A percentile compares a stretch with the other conserved stretches of the same genome.
Evolutionary conservation across 2,329 filamentous ascomycete species (phyloP).

Genomic region (Fusarium sp.): DNA sequence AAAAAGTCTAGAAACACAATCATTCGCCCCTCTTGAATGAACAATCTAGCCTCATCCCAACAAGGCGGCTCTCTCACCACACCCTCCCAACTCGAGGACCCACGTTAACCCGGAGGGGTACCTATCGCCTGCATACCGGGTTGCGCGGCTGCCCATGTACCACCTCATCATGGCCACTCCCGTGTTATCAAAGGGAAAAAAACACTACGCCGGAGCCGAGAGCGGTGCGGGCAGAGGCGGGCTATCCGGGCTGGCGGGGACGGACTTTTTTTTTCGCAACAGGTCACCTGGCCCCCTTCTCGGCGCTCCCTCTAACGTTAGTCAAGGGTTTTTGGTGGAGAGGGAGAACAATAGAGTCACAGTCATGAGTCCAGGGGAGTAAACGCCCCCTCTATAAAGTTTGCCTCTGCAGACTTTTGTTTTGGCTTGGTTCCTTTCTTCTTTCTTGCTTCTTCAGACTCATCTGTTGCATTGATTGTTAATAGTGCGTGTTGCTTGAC

Average conservation of each 20-base stretch:
- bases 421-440: neutral
- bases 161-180: constrained; percentile 2
- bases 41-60: neutral
- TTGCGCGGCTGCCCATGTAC: constrained; percentile 26
- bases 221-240: constrained; percentile 44
- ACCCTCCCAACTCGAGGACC: neutral
- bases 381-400: neutral
- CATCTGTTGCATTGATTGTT: neutral
- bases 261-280: constrained; percentile 22
- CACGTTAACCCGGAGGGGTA: neutral
- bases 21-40: neutral
- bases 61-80: neutral
- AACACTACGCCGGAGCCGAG: constrained; percentile 37
- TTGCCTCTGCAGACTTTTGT: neutral
- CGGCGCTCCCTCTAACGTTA: constrained; percentile 6
- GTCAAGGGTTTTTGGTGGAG: constrained; percentile 17
- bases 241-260: constrained; percentile 36
- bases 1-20: constrained; percentile 8
- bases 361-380: neutral
- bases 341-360: constrained; percentile 1
- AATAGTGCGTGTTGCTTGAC: neutral
- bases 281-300: constrained; percentile 27
- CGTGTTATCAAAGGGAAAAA: neutral
- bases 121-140: neutral
- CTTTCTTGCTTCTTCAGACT: neutral